phyloP scores from a whole-genome alignment of 768 basidiomycete genomes.

The Mycena latifolia region DNA sequence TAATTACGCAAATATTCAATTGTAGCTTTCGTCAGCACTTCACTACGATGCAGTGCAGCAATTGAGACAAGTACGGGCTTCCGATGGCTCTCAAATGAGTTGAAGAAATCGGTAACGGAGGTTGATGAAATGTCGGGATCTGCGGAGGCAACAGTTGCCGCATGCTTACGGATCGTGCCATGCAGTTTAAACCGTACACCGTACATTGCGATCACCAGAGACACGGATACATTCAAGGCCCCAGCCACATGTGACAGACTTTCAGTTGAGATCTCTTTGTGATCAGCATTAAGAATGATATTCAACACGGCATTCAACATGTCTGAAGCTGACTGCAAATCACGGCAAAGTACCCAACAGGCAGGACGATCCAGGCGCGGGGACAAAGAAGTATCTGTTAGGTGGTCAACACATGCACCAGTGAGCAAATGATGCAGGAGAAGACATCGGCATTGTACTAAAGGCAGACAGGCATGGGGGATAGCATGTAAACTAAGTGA shows the following conservation, averaged over 20 bases:
- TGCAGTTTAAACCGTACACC: not conserved
- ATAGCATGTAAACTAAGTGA: conserved; percentile 5
- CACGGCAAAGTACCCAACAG: conserved; percentile 1
- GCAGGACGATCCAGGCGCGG: conserved; percentile 2
- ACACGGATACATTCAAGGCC: conserved; percentile 5
- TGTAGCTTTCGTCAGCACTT: not conserved
- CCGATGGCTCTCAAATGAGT: conserved; percentile 12
- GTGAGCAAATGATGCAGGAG: not conserved
- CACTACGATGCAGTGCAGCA: conserved; percentile 9
- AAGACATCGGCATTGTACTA: not conserved
- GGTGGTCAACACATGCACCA: conserved; percentile 4
- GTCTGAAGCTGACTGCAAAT: conserved; percentile 1
- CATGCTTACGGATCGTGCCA: no score
- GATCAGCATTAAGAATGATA: conserved; percentile 1
- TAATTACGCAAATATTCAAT: not conserved
- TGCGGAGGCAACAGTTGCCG: not conserved
- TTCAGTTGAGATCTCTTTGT: conserved; percentile 15
- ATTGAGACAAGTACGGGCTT: conserved; percentile 6
- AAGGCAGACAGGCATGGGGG: no score
- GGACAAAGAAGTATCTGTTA: not conserved
- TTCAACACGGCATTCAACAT: conserved; percentile 1
- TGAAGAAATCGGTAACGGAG: conserved; percentile 14
- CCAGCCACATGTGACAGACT: conserved; percentile 16
- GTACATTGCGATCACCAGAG: conserved; percentile 7
- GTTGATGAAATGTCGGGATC: not conserved